A percentile compares a stretch with the other conserved stretches of the same genome.
These are phyloP conservation scores for Pseudoturritis turrita DNA, from an alignment of 345 rosid genomes.

Conservation along the genomic window DNA sequence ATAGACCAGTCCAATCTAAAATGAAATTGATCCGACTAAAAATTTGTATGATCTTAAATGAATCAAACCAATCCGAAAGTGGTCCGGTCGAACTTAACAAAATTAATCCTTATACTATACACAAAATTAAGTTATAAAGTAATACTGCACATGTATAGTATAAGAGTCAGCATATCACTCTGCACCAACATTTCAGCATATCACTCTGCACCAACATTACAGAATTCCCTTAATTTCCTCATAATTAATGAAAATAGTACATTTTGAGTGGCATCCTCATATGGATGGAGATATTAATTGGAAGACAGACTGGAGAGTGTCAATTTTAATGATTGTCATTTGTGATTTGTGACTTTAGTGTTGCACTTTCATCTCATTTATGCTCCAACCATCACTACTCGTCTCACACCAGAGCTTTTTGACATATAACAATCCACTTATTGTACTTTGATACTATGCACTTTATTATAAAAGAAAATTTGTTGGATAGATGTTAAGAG, in stretches of 20 bases:
- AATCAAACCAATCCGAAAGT: too few relatives aligned
- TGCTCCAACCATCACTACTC: slow-evolving; percentile 11
- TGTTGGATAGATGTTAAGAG: too few relatives aligned
- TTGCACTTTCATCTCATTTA: neutral
- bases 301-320: slow-evolving; percentile 8
- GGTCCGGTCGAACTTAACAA: too few relatives aligned
- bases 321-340: slow-evolving; percentile 6
- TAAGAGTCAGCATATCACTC: neutral
- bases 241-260: neutral
- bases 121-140: neutral
- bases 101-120: too few relatives aligned
- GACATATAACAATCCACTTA: neutral
- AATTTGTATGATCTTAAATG: too few relatives aligned
- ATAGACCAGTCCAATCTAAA: too few relatives aligned
- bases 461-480: neutral
- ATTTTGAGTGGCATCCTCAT: neutral
- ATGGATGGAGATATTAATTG: neutral
- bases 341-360: slow-evolving; percentile 13
- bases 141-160: neutral
- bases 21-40: too few relatives aligned
- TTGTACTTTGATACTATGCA: neutral
- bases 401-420: neutral
- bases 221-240: neutral
- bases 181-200: neutral
- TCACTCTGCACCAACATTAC: neutral